Base-by-base conservation (phyloP, 306 rosid genomes). In the Cucurbita moschata region DNA sequence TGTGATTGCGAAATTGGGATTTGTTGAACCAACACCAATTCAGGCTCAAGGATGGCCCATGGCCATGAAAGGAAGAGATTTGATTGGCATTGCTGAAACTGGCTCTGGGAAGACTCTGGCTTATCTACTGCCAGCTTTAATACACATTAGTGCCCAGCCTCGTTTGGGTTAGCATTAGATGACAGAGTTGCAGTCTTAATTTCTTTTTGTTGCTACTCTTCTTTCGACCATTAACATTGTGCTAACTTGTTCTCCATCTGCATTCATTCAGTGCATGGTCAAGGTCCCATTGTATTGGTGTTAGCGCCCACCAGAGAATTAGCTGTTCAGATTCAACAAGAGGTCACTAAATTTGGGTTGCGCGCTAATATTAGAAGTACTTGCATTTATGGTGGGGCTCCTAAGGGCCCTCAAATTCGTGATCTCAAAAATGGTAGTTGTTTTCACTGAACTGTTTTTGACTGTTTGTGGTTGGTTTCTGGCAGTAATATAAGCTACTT, bases 21-120 rank as follows among this genome's bases (percentile, higher is more conserved):
- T 94, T 79, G 87, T 84, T 57, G 97, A 94, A 82, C 98, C 98
- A 42, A 94, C 98, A 11, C 88, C 98, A 74, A 94, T 94, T 77
- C 97, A 94, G 81, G 90, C 97, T 80, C 98, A 94, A 75, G 98
- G 98, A 76, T 94, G 98, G 98, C 97, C 98, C 46, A 94, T 94
- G 96, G 98, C 97, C 80, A 83, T 94, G 18, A 94, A 83, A 77
- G 98, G 98, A 81, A 86, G 97, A 78, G 98, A 94, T 80, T 84
- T 94, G 75, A 73, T 94, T 77, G 97, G 98, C 79, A 94, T 94
- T 83, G 98, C 98, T 10, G 98, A 94, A 87, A 94, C 98, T 51
- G 98, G 98, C 75, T 94, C 98, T 1, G 98, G 97, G 75, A 94
- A 94, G 85, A 94, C 98, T 58, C 80, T 94, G 81, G 83, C 98